Percentiles rank a stretch among this genome's conserved stretches.
phyloP scores from a whole-genome alignment of 805 yeast genomes.

The Metschnikowia anglica region DNA sequence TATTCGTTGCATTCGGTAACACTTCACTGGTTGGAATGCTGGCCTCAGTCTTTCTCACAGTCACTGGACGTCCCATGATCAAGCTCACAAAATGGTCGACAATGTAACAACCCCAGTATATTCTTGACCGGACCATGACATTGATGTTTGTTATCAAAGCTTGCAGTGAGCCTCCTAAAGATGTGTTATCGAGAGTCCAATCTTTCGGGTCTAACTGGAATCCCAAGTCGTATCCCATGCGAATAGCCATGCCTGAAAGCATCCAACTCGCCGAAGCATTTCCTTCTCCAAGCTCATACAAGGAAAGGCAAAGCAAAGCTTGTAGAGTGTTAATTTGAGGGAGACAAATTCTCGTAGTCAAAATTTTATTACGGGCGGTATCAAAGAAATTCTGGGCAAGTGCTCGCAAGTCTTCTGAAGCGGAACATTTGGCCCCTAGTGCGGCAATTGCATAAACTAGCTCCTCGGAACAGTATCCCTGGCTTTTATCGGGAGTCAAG shows the following conservation, averaged over 20 bases:
- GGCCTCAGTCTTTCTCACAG: constrained; percentile 22
- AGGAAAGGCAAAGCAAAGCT: constrained; percentile 21
- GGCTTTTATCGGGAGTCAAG: constrained; percentile 10
- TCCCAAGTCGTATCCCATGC: constrained; percentile 23
- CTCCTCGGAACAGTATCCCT: constrained; percentile 21
- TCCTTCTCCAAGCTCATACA: constrained; percentile 23
- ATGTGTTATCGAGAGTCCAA: constrained; percentile 15
- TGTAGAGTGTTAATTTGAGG: constrained; percentile 21
- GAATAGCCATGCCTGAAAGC: constrained; percentile 23
- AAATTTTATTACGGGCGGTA: constrained; percentile 16
- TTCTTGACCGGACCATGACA: constrained; percentile 18
- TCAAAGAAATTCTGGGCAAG: constrained; percentile 19
- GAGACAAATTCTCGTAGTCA: constrained; percentile 15
- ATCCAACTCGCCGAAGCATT: constrained; percentile 23
- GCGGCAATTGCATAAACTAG: constrained; percentile 23
- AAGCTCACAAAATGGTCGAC: constrained; percentile 21
- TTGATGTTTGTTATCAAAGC: constrained; percentile 13
- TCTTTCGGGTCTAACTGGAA: constrained; percentile 22
- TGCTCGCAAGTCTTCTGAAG: constrained; percentile 6
- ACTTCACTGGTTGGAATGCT: constrained; percentile 21
- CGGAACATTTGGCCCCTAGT: constrained; percentile 21
- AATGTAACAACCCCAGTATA: constrained; percentile 22
- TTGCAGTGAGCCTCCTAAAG: constrained; percentile 7
- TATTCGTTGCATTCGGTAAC: constrained; percentile 17
- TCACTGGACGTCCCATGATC: constrained; percentile 23